These are phyloP conservation scores for Boletus subparvulus DNA, from an alignment of 768 basidiomycete genomes.

Conservation along the genomic window DNA sequence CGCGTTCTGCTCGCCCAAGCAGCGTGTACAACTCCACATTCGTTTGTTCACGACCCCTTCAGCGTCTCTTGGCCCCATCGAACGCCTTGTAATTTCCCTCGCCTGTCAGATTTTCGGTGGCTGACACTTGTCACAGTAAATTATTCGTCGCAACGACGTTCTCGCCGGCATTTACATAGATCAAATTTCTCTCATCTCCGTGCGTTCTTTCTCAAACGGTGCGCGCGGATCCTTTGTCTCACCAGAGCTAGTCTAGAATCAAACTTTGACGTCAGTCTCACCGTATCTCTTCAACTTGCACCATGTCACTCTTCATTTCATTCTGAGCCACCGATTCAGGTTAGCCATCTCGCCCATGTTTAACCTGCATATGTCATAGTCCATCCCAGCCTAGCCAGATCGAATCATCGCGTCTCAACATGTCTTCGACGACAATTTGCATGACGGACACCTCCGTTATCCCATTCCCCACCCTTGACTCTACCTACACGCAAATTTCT, in stretches of 20 bases:
- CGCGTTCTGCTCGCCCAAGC: background rate
- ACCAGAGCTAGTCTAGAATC: conserved; percentile 13
- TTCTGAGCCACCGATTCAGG: conserved; percentile 16
- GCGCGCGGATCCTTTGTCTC: conserved; percentile 7
- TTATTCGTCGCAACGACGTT: conserved; percentile 10
- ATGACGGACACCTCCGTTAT: conserved; percentile 26
- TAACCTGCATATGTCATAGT: background rate
- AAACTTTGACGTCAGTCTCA: conserved; percentile 10
- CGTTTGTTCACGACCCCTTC: conserved; percentile 18
- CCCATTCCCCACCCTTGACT: conserved; percentile 27
- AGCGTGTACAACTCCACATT: conserved; percentile 5
- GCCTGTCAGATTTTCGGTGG: background rate
- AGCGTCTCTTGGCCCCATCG: background rate
- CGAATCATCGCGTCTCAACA: conserved; percentile 3
- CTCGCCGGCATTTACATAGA: conserved; percentile 6
- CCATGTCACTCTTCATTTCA: conserved; percentile 17
- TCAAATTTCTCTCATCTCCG: conserved; percentile 3
- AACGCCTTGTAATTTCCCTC: conserved; percentile 4
- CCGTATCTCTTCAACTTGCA: conserved; percentile 6
- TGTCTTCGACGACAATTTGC: conserved; percentile 27
- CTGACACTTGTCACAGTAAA: conserved; percentile 20
- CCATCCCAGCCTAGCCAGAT: background rate
- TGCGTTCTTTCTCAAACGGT: conserved; percentile 7
- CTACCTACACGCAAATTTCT: conserved; percentile 35
- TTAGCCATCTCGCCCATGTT: background rate